These are phyloP conservation scores for Gynandropsis gynandra DNA, from an alignment of 345 rosid genomes.

Conservation along the genomic window DNA sequence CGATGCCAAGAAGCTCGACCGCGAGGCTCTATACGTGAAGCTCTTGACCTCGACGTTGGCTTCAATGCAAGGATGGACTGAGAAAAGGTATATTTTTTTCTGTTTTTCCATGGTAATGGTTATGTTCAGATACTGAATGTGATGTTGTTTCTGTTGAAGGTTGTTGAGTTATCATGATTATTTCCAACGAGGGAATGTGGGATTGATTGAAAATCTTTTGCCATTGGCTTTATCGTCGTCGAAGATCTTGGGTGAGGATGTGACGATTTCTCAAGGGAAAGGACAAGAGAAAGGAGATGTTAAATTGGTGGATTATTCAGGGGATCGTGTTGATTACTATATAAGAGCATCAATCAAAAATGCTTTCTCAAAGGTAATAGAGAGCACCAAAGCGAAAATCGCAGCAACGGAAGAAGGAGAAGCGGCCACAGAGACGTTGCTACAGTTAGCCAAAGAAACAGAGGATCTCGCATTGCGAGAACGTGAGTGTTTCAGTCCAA, in stretches of 20 bases:
- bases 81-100: slow-evolving; percentile 34
- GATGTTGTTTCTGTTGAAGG: slow-evolving; percentile 17
- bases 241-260: slow-evolving; percentile 61
- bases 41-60: slow-evolving; percentile 49
- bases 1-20: slow-evolving; percentile 61
- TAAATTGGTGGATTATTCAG: slow-evolving; percentile 38
- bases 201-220: slow-evolving; percentile 55
- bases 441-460: slow-evolving; percentile 62
- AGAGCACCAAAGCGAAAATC: slow-evolving; percentile 36
- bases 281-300: slow-evolving; percentile 43
- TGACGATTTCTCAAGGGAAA: slow-evolving; percentile 37
- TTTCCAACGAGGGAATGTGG: slow-evolving; percentile 53
- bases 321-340: slow-evolving; percentile 55
- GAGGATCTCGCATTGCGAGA: slow-evolving; percentile 74
- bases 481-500: slow-evolving; percentile 65
- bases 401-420: slow-evolving; percentile 35
- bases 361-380: slow-evolving; percentile 65
- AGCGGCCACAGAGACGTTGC: slow-evolving; percentile 48
- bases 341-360: slow-evolving; percentile 63
- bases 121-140: background rate
- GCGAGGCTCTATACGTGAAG: slow-evolving; percentile 55
- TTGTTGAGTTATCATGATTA: slow-evolving; percentile 61
- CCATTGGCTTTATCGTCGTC: slow-evolving; percentile 62
- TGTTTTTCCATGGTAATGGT: background rate
- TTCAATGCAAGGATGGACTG: slow-evolving; percentile 81